Base-by-base conservation (phyloP, 2,329 filamentous ascomycete genomes). In the Delphinella strobiligena region DNA sequence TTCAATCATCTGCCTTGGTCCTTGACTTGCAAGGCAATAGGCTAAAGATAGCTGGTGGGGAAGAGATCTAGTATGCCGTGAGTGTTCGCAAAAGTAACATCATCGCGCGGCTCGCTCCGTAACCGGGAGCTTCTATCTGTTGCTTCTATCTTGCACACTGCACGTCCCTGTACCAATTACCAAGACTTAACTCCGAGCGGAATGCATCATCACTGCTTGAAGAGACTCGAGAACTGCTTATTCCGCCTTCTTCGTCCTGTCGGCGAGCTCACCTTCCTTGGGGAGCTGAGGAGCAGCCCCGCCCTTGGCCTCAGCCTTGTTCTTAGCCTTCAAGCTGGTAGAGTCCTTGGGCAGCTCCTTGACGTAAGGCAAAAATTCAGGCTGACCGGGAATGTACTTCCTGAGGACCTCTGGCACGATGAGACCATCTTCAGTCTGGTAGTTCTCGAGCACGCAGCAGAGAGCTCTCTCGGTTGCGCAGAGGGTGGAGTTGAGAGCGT, bases 381-480 rank as follows among this genome's bases (percentile, higher is more conserved):
- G 87, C 31, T 85, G 72, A 24, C 88, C 89, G 2, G 88, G 87
- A 37, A 96, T 80, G 61, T 93, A 96, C 64, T 87, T 89, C 51
- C 84, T 76, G 44, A 95, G 72, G 34, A 81, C 79, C 61, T 88
- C 81, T 1, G 88, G 88, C 24, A 94, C 80, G 42, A 74, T 73
- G 51, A 93, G 71, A 47, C 86, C 85, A 50, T 89, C 82, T 54
- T 87, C 79, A 0, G 80, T 91, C 68, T 98, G 91, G 63, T 89
- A 96, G 66, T 96, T 98, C 66, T 98, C 91, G 30, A 98, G 74
- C 32, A 98, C 71, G 59, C 89, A 95, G 72, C 91, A 96, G 36
- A 96, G 71, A 1, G 89, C 86, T 58, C 89, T 75, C 58, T 93
- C 88, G 1, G 89, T 95, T 14, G 89, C 89, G 61, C 82, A 89